Conservation (phyloP, 331 rosid genomes). For the Quercus tomentella region DNA sequence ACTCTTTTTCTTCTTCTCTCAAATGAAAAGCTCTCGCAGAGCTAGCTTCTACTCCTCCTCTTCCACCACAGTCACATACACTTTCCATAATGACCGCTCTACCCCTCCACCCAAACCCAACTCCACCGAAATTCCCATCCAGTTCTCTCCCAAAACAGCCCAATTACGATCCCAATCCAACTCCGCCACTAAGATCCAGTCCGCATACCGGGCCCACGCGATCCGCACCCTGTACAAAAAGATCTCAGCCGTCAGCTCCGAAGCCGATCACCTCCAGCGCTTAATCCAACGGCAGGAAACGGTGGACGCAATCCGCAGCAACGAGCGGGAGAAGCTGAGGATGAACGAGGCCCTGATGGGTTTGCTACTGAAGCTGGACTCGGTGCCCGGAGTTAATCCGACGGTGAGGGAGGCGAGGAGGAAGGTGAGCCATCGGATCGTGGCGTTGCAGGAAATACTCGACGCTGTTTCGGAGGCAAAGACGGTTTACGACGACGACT, state of each 20-base stretch:
- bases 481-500: constrained; percentile 20
- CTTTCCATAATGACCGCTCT: constrained; percentile 46
- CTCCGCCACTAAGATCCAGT: constrained; percentile 68
- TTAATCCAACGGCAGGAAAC: constrained; percentile 88
- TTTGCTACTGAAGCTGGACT: constrained; percentile 68
- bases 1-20: neutral
- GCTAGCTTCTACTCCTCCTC: constrained; percentile 24
- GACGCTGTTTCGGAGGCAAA: constrained; percentile 58
- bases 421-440: constrained; percentile 82
- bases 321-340: constrained; percentile 58
- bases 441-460: constrained; percentile 88
- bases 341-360: constrained; percentile 85
- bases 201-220: constrained; percentile 64
- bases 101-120: constrained; percentile 34
- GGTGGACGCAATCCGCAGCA: constrained; percentile 72
- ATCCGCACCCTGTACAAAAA: constrained; percentile 58
- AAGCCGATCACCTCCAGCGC: constrained; percentile 53
- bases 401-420: constrained; percentile 76
- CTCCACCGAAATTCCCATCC: constrained; percentile 8
- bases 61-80: constrained; percentile 40
- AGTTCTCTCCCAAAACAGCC: constrained; percentile 8
- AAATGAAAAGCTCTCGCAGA: constrained; percentile 43
- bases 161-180: constrained; percentile 19
- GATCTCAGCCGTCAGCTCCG: constrained; percentile 53
- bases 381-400: constrained; percentile 80